Evolutionary conservation across 2,329 filamentous ascomycete genomes (phyloP).

Genomic region (Truncatella angustata): DNA sequence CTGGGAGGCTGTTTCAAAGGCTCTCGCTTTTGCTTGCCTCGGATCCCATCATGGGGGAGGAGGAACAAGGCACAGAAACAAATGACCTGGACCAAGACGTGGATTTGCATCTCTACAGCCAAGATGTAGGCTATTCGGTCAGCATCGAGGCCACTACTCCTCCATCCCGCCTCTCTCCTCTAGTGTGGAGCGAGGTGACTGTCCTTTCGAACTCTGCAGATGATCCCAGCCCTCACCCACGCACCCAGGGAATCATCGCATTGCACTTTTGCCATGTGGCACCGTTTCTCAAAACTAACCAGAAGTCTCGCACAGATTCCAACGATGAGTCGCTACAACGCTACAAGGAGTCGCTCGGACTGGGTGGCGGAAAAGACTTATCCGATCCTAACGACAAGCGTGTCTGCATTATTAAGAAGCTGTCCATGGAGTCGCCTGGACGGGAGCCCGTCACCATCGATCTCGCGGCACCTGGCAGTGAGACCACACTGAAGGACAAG

Average conservation of each 20-base stretch:
- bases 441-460: slow-evolving; percentile 87
- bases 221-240: background rate
- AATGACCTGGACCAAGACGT: background rate
- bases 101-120: background rate
- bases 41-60: background rate
- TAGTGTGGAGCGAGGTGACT: background rate
- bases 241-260: background rate
- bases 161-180: background rate
- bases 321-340: slow-evolving; percentile 92
- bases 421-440: slow-evolving; percentile 82
- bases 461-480: slow-evolving; percentile 69
- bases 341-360: slow-evolving; percentile 95
- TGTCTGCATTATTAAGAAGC: slow-evolving; percentile 88
- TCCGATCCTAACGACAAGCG: slow-evolving; percentile 79
- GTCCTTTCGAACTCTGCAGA: background rate
- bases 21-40: background rate
- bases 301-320: slow-evolving; percentile 43
- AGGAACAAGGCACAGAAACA: background rate
- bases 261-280: background rate
- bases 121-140: background rate
- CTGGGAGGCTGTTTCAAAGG: background rate
- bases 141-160: background rate
- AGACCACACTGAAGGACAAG: slow-evolving; percentile 79
- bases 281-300: slow-evolving; percentile 15
- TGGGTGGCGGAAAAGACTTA: slow-evolving; percentile 70